A percentile compares a stretch with the other conserved stretches of the same genome.
Conservation (phyloP, 306 rosid species). For the Hippophae gyantsensis region DNA sequence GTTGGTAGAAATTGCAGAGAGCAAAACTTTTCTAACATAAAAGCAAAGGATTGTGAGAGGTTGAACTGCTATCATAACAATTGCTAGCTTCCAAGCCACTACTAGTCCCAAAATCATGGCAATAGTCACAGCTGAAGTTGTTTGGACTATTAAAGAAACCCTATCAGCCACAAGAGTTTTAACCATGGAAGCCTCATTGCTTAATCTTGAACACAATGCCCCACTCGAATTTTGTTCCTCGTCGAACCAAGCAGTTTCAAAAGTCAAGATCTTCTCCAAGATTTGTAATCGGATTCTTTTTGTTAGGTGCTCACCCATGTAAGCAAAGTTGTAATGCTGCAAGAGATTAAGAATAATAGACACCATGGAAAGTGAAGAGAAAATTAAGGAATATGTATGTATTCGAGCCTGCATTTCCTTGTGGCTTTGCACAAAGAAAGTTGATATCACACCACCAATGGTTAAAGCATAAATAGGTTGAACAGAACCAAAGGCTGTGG, state of each 20-base stretch:
- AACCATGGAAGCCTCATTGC: constrained; percentile 84
- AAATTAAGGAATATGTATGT: constrained; percentile 51
- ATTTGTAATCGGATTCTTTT: constrained; percentile 58
- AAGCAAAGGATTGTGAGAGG: constrained; percentile 83
- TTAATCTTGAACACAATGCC: constrained; percentile 76
- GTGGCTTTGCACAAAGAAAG: constrained; percentile 68
- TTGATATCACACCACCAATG: constrained; percentile 86
- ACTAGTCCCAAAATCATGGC: constrained; percentile 81
- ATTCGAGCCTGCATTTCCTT: constrained; percentile 63
- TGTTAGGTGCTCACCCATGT: constrained; percentile 75
- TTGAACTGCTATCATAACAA: constrained; percentile 83
- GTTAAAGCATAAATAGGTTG: constrained; percentile 87
- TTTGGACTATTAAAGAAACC: constrained; percentile 66
- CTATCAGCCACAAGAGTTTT: constrained; percentile 88
- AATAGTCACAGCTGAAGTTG: constrained; percentile 70
- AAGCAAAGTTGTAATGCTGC: constrained; percentile 82
- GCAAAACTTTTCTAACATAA: constrained; percentile 71
- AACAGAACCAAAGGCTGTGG: constrained; percentile 65
- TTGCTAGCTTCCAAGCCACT: constrained; percentile 90
- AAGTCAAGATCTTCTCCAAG: constrained; percentile 71
- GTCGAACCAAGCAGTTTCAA: constrained; percentile 93
- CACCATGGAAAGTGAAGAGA: constrained; percentile 54
- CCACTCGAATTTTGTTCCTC: constrained; percentile 78
- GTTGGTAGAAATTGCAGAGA: constrained; percentile 58
- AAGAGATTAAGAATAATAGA: constrained; percentile 66